Conservation (phyloP, 2,329 filamentous ascomycete genomes). For the Tolypocladium inflatum region DNA sequence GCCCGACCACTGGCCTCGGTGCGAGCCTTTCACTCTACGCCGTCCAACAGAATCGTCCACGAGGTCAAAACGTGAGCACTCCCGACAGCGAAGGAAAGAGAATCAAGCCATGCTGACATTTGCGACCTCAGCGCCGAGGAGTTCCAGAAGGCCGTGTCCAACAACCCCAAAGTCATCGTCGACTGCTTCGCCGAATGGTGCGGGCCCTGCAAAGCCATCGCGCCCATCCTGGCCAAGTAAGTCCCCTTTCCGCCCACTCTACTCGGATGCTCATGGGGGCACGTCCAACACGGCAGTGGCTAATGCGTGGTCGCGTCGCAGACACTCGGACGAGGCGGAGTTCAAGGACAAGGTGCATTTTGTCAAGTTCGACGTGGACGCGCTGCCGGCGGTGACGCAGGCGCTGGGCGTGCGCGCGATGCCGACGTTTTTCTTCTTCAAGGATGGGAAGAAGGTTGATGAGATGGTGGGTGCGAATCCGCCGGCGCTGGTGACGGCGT, state of each 20-base stretch:
- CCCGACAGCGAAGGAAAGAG: too few species aligned
- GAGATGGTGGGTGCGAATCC: conserved; percentile 77
- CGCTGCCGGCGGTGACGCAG: conserved; percentile 62
- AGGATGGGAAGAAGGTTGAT: conserved; percentile 59
- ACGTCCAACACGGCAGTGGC: not conserved
- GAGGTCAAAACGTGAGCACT: conserved; percentile 27
- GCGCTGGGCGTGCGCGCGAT: conserved; percentile 78
- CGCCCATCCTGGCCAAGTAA: conserved; percentile 50
- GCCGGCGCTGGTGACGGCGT: conserved; percentile 36
- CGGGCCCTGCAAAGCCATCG: conserved; percentile 85
- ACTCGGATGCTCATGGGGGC: not conserved
- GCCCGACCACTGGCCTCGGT: not conserved
- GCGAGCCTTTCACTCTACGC: conserved; percentile 24
- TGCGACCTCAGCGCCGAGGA: conserved; percentile 41
- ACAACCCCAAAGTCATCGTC: conserved; percentile 56
- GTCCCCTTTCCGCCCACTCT: not conserved
- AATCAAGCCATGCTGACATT: not conserved
- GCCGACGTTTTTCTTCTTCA: conserved; percentile 84
- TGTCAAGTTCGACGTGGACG: conserved; percentile 85
- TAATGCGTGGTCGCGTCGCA: conserved; percentile 1
- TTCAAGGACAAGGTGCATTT: conserved; percentile 58
- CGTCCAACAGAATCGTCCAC: conserved; percentile 34
- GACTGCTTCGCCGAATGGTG: conserved; percentile 90
- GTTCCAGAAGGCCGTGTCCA: conserved; percentile 44
- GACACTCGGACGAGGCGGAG: conserved; percentile 26